A percentile compares a stretch with the other conserved stretches of the same genome.
phyloP scores from a whole-genome alignment of 1,284 basidiomycete species.

The Coniferiporia weirii region DNA sequence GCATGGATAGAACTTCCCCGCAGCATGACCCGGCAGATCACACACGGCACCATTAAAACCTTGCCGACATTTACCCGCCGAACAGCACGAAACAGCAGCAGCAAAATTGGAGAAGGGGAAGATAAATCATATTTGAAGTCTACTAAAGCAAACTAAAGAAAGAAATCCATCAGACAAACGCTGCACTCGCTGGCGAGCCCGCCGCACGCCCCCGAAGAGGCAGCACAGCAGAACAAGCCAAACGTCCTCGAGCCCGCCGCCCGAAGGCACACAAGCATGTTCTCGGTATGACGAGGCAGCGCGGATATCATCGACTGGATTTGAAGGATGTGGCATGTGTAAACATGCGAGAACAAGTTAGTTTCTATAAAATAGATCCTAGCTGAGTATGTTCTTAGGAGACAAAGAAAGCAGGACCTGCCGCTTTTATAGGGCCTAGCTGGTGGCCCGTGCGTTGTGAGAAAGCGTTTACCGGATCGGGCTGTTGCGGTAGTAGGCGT shows the following conservation, averaged over 20 bases:
- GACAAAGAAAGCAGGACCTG: slow-evolving; percentile 21
- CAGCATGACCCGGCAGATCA: too few species aligned
- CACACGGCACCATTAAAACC: too few species aligned
- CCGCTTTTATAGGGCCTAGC: slow-evolving; percentile 39
- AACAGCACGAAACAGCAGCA: too few species aligned
- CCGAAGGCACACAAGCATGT: slow-evolving; percentile 29
- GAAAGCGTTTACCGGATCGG: too few species aligned
- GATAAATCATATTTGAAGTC: too few species aligned
- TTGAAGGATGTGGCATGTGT: slow-evolving; percentile 76
- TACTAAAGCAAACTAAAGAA: slow-evolving; percentile 22
- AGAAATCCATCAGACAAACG: slow-evolving; percentile 72
- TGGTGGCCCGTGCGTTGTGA: slow-evolving; percentile 33
- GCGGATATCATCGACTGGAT: slow-evolving; percentile 73
- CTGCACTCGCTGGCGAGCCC: slow-evolving; percentile 54
- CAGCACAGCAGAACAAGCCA: slow-evolving; percentile 36
- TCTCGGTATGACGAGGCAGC: slow-evolving; percentile 73
- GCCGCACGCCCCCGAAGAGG: slow-evolving; percentile 35
- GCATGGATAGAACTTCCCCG: too few species aligned
- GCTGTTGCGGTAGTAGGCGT: too few species aligned
- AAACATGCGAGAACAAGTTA: slow-evolving; percentile 87
- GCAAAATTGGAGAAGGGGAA: too few species aligned
- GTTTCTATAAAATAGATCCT: slow-evolving; percentile 88
- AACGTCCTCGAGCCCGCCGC: slow-evolving; percentile 61
- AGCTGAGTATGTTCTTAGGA: slow-evolving; percentile 79
- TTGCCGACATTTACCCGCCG: too few species aligned